phyloP scores from a whole-genome alignment of 176 grass and related monocot species.

The Bothriochloa decipiens region DNA sequence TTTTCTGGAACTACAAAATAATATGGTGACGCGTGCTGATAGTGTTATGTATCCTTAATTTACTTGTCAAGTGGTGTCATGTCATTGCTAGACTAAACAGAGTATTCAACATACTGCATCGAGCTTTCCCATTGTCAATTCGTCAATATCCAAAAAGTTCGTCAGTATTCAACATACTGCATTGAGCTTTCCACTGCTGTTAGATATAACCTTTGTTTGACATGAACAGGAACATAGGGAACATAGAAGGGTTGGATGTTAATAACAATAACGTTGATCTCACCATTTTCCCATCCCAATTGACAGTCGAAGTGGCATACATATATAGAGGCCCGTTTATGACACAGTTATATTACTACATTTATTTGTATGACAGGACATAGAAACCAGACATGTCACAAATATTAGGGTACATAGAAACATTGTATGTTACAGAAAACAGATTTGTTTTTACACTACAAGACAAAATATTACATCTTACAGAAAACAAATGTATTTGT shows the following conservation, averaged over 20 bases:
- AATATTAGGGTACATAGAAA: not conserved
- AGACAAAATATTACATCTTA: not conserved
- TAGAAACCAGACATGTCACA: not conserved
- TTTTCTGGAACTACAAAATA: not conserved
- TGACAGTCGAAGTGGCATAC: no score
- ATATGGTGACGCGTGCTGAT: not conserved
- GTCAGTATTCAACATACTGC: no score
- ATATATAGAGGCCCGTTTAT: not conserved
- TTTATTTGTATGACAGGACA: not conserved
- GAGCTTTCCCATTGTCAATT: no score
- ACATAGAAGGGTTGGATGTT: not conserved
- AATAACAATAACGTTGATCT: not conserved
- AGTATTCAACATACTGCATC: not conserved
- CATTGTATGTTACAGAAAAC: not conserved
- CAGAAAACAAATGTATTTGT: not conserved
- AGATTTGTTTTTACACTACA: not conserved
- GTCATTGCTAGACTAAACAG: not conserved
- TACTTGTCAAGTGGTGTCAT: conserved; percentile 22
- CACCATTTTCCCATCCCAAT: not conserved
- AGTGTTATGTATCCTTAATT: conserved; percentile 12
- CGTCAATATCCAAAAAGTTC: no score
- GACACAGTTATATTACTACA: not conserved
- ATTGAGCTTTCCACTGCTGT: no score
- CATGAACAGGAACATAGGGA: no score
- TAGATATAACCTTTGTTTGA: no score